Base-by-base conservation (phyloP, 768 basidiomycete genomes). In the Tulasnella sp. region DNA sequence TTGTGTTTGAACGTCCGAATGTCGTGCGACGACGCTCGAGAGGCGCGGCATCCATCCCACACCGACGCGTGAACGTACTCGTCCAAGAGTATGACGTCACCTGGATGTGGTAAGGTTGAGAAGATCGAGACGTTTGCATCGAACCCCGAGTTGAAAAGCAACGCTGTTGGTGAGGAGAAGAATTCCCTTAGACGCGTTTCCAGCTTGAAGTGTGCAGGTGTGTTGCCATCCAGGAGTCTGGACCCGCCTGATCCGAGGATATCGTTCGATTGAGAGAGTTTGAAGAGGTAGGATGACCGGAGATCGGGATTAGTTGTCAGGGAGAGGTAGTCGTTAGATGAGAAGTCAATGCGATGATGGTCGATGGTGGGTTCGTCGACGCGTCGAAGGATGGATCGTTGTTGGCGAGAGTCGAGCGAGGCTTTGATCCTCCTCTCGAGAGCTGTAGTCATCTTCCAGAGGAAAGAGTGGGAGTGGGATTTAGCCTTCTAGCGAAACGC, bases 251-350 rank as follows among this genome's bases (percentile, higher is more conserved):
- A 87, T 17, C 93, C 93, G 25, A 92, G 78, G 49, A 92, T 76
- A 22, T 49, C 58, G 76, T 80, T 0, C 77, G 73, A 0, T 57
- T 51, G 2, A 69, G 63, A 55, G 11, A 88, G 76, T 55, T 78
- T 76, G 2, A 65, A 30, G 31, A 93, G 75, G 66, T 91, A 85
- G 8, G 70, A 73, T 0, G 68, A 54, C 27, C 84, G 83, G 11
- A 92, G 75, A 19, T 64, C 62, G 1, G 75, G 65, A 2, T 83
- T 87, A 19, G 73, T 69, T 1, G 91, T 74, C 24, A 96, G 76
- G 0, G 90, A 91, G 54, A 96, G 84, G 71, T 93, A 96, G 70
- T 96, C 91, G 70, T 94, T 96, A 2, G 90, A 87, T n/a, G 78
- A 85, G 69, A 91, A 90, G 67, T 92, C 87, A 54, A 77, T 71